Conservation (phyloP, 768 basidiomycete species). For the Fomitopsis pulvina region DNA sequence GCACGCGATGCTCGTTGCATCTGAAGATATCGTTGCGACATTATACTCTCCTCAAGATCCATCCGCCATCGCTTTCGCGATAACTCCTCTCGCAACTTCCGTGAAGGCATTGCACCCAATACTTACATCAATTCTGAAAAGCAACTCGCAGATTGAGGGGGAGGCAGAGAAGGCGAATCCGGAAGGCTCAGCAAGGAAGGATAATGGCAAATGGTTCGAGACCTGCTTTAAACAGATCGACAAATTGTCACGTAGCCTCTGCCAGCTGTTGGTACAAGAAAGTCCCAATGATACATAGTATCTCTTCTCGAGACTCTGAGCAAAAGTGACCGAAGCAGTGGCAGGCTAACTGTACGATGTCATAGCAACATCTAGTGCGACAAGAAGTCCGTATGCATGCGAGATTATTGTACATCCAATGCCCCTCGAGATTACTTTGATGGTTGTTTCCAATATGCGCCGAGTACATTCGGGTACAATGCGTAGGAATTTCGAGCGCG, state of each 20-base stretch:
- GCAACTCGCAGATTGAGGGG: slow-evolving; percentile 14
- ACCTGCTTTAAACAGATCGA: slow-evolving; percentile 59
- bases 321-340: too few relatives aligned
- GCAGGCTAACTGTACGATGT: too few relatives aligned
- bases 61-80: slow-evolving; percentile 31
- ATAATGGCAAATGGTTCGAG: slow-evolving; percentile 53
- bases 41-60: slow-evolving; percentile 59
- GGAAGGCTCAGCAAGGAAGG: slow-evolving; percentile 23
- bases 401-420: slow-evolving; percentile 1
- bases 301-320: neutral
- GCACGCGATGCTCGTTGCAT: slow-evolving; percentile 40
- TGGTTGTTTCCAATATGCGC: slow-evolving; percentile 16
- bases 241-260: slow-evolving; percentile 24
- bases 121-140: slow-evolving; percentile 20
- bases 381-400: neutral
- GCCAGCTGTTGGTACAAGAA: slow-evolving; percentile 7
- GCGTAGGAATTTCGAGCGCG: slow-evolving; percentile 44
- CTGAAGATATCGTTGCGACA: slow-evolving; percentile 64
- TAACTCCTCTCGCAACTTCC: slow-evolving; percentile 31
- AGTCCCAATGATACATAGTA: slow-evolving; percentile 7
- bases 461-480: slow-evolving; percentile 38
- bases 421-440: slow-evolving; percentile 12
- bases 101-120: slow-evolving; percentile 31
- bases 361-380: neutral
- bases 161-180: neutral